phyloP scores from a whole-genome alignment of 1,139 yeast genomes.

The Pichia terricola region DNA sequence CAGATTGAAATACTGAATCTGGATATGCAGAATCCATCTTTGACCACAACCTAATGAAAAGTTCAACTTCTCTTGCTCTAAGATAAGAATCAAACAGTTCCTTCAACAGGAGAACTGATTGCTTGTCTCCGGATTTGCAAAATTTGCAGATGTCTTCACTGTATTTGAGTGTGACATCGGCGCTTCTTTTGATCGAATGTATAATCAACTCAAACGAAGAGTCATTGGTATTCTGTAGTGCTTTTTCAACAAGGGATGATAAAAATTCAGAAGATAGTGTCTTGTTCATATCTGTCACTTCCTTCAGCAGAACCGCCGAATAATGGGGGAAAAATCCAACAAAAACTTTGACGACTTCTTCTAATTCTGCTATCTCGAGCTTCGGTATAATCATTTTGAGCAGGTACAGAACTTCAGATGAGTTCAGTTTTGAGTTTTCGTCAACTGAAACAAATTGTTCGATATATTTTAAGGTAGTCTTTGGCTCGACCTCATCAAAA shows the following conservation, averaged over 20 bases:
- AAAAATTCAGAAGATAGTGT: slow-evolving; percentile 20
- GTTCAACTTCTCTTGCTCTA: slow-evolving; percentile 49
- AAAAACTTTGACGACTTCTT: slow-evolving; percentile 14
- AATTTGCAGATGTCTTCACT: slow-evolving; percentile 13
- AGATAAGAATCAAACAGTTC: slow-evolving; percentile 39
- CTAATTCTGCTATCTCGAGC: slow-evolving; percentile 14
- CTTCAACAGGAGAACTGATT: slow-evolving; percentile 23
- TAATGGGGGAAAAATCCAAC: slow-evolving; percentile 12
- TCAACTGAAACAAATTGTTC: slow-evolving; percentile 16
- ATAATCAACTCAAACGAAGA: slow-evolving; percentile 10
- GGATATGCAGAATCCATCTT: slow-evolving; percentile 21
- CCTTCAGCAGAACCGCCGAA: slow-evolving; percentile 14
- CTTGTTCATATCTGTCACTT: slow-evolving; percentile 18
- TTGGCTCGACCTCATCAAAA: slow-evolving; percentile 5
- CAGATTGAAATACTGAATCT: slow-evolving; percentile 22
- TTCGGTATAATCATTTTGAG: slow-evolving; percentile 14
- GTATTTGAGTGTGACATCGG: slow-evolving; percentile 21
- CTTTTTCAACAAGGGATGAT: slow-evolving; percentile 16
- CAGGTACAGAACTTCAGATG: slow-evolving; percentile 10
- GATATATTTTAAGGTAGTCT: slow-evolving; percentile 13
- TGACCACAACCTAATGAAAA: slow-evolving; percentile 44
- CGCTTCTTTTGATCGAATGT: slow-evolving; percentile 17
- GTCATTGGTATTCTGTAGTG: slow-evolving; percentile 8
- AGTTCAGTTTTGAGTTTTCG: slow-evolving; percentile 4
- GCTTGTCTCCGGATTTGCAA: slow-evolving; percentile 3